Base-by-base conservation (phyloP, 2,329 filamentous ascomycete genomes). In the Aspergillus terreus region DNA sequence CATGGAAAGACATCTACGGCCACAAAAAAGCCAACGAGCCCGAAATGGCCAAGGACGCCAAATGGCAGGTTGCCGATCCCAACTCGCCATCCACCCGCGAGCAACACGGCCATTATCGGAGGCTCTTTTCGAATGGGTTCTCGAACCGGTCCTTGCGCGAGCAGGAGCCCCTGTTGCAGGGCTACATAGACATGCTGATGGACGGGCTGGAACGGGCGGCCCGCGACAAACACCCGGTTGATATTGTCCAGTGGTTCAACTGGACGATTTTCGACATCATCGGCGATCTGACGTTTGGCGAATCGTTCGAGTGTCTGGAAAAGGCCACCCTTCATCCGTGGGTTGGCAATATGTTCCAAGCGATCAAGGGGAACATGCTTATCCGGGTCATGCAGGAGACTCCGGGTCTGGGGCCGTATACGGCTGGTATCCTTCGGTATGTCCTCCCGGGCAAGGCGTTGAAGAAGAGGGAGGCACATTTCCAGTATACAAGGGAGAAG, bases 181-280 rank as follows among this genome's bases (percentile, higher is more conserved):
- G 35, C 12, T 38, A 38, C n/a, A 17, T n/a, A n/a, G 35, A 38
- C 35, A 38, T 38, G 35, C 12, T 38, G 15, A 38, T 38, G 14
- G 35, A 38, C 35, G 35, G 35, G 6, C 9, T 38, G 35, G 35
- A 38, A 4, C 35, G 35, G 35, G 4, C 35, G 10, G 12, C 35
- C 14, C 14, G 15, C 35, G 35, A 2, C 6, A n/a, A 38, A 9
- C 5, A 10, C 12, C 35, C 35, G 35, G 35, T 38, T n/a, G 35
- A 38, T 38, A 38, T 38, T 2, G 35, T 38, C 12, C 35, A 38
- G 35, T 72, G 65, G 63, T 59, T 63, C 23, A 67, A 70, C 10
- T 72, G 50, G 32, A 60, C 58, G 0, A 67, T 65, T 1, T 73
- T 73, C 38, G 71, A 73, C 36, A 57, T 64, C 15, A 61, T 58